A percentile compares a stretch with the other conserved stretches of the same genome.
phyloP scores from a whole-genome alignment of 345 rosid species.

The Lepidium aucheri region DNA sequence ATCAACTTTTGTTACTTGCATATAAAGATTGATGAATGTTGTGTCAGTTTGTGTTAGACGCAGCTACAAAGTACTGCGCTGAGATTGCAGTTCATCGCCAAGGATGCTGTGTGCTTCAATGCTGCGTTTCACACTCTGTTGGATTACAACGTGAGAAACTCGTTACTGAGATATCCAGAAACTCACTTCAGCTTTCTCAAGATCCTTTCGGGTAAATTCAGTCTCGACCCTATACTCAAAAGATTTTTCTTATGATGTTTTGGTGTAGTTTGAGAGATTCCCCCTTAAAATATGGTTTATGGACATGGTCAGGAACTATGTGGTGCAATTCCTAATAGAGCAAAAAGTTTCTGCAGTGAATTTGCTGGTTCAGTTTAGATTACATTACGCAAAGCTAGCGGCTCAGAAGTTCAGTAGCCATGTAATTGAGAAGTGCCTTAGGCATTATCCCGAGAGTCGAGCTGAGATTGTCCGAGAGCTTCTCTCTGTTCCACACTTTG shows the following conservation, averaged over 20 bases:
- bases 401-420: conserved; percentile 72
- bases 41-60: conserved; percentile 57
- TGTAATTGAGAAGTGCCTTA: conserved; percentile 66
- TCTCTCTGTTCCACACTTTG: conserved; percentile 45
- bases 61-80: conserved; percentile 51
- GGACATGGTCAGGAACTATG: conserved; percentile 54
- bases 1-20: neutral
- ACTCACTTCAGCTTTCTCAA: conserved; percentile 54
- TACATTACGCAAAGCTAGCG: conserved; percentile 51
- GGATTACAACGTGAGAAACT: conserved; percentile 45
- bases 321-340: conserved; percentile 61
- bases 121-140: conserved; percentile 46
- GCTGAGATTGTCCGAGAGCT: conserved; percentile 47
- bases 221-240: neutral
- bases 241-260: neutral
- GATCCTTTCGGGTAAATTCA: conserved; percentile 62
- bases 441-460: conserved; percentile 40
- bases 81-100: conserved; percentile 68
- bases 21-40: neutral
- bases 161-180: conserved; percentile 38
- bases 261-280: neutral
- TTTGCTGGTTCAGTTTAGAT: conserved; percentile 36
- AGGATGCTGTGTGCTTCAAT: conserved; percentile 71
- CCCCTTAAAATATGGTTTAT: neutral
- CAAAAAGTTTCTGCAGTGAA: conserved; percentile 30